Base-by-base conservation (phyloP, 345 rosid species). In the Barbarea vulgaris region DNA sequence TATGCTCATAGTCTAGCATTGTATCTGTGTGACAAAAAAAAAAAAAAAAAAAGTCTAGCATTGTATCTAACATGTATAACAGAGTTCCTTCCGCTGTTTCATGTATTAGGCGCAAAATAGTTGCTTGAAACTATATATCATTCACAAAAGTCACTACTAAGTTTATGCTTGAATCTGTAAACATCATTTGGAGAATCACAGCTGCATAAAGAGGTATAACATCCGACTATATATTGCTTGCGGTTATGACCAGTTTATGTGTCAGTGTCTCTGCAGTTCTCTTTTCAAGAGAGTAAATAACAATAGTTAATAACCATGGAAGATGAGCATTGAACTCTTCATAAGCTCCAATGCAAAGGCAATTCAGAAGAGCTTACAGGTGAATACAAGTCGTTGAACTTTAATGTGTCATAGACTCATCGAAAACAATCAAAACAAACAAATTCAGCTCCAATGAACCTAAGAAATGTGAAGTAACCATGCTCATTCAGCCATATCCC, bases 241-340 rank as follows among this genome's bases (percentile, higher is more conserved):
- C n/a, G 24, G n/a, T 67, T 15, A 37, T 50, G 50, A 36, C 48
- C 52, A 36, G 3, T 52, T 6, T 24, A 4, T 54, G 60, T 15
- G 28, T 55, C 19, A 54, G 36, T 54, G 59, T 55, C 21, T n/a
- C 37, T 55, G 60, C 21, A 28, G 1, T 14, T 27, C 19, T 6
- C 3, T 15, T 27, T 53, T 3, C 33, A 47, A 7, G 3, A 51
- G 21, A 55, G 21, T 55, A 3, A 15, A 27, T 28, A 14, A 4
- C 11, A 54, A 34, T 27, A 7, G 19, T 55, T 28, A 30, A n/a
- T 28, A 30, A n/a, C 39, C 4, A 56, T 39, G 53, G 64, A 14
- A 42, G 57, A 44, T 64, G 27, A 54, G 56, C 36, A 42, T 15
- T 28, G 34, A 73, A 28, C 27, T 54, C 57, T 31, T 54, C 58